Conservation (phyloP, 2,329 filamentous ascomycete species). For the Diaporthe velutina region DNA sequence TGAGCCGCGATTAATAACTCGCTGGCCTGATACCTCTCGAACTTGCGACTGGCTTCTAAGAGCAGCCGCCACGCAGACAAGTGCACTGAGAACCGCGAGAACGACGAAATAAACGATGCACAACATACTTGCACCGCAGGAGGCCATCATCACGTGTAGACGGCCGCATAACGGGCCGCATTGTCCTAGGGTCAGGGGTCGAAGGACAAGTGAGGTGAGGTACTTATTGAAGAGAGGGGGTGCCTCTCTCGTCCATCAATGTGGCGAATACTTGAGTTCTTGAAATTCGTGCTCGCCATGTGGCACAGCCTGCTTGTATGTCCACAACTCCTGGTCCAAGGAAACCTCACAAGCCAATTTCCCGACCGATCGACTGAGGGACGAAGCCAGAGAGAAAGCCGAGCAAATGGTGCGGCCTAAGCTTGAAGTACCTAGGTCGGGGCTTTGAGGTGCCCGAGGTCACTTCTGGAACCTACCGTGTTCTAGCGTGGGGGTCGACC, state of each 20-base stretch:
- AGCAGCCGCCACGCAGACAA: background rate
- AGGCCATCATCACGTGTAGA: conserved; percentile 45
- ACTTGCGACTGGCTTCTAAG: background rate
- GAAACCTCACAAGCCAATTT: background rate
- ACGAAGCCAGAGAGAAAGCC: background rate
- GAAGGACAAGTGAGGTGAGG: background rate
- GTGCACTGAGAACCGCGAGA: background rate
- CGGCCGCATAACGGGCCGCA: conserved; percentile 47
- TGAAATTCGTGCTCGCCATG: background rate
- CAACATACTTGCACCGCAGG: conserved; percentile 49
- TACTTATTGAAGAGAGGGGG: background rate
- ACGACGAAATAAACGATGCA: conserved; percentile 45
- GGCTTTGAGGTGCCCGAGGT: background rate
- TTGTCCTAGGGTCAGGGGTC: background rate
- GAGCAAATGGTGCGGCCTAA: background rate
- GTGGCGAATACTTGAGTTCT: too few species aligned
- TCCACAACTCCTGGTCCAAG: rapidly evolving
- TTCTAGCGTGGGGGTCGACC: conserved; percentile 5
- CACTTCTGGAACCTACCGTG: background rate
- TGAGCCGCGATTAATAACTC: too few species aligned
- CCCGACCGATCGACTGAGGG: background rate
- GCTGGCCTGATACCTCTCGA: background rate
- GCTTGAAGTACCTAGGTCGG: background rate
- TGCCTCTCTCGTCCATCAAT: background rate
- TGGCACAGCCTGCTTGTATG: background rate